phyloP scores from a whole-genome alignment of 768 basidiomycete genomes.

The Tulasnella sp. region DNA sequence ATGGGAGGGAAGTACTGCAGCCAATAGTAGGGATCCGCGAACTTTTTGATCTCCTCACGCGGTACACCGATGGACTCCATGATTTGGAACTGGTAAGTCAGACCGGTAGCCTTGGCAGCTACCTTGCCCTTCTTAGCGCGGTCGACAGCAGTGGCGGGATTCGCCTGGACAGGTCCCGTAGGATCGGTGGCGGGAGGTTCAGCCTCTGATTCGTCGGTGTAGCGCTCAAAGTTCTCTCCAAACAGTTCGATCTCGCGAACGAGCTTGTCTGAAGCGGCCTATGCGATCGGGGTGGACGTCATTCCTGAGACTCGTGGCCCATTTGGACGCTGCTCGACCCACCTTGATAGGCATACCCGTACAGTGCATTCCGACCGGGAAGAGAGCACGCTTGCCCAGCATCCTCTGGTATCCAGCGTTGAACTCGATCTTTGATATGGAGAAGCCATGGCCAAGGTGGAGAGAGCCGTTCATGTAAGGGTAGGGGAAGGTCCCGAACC shows the following conservation, averaged over 20 bases:
- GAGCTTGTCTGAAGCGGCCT: slow-evolving; percentile 98
- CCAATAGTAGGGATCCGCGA: slow-evolving; percentile 96
- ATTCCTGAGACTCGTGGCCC: background rate
- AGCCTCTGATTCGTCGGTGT: slow-evolving; percentile 50
- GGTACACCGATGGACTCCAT: slow-evolving; percentile 94
- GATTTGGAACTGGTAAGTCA: slow-evolving; percentile 98
- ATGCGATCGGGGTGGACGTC: background rate
- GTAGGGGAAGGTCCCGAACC: slow-evolving; percentile 95
- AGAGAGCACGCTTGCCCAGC: slow-evolving; percentile 90
- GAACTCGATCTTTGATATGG: slow-evolving; percentile 98
- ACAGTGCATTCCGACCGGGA: slow-evolving; percentile 97
- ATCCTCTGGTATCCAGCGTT: slow-evolving; percentile 93
- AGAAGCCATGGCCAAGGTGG: slow-evolving; percentile 97
- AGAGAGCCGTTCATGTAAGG: slow-evolving; percentile 99
- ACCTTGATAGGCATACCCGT: slow-evolving; percentile 99
- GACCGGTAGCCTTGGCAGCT: slow-evolving; percentile 87
- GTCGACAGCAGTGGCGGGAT: slow-evolving; percentile 52
- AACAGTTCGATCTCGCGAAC: slow-evolving; percentile 97
- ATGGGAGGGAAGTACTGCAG: slow-evolving; percentile 94
- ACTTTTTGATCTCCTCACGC: slow-evolving; percentile 87
- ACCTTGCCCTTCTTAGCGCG: slow-evolving; percentile 98
- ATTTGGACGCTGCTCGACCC: slow-evolving; percentile 40
- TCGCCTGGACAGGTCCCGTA: slow-evolving; percentile 40
- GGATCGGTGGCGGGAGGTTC: slow-evolving; percentile 49
- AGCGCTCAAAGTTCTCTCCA: slow-evolving; percentile 83